A percentile compares a stretch with the other conserved stretches of the same genome.
Evolutionary conservation across 495 filamentous ascomycete genomes (phyloP).

Genomic region (Wilcoxina mikolae): DNA sequence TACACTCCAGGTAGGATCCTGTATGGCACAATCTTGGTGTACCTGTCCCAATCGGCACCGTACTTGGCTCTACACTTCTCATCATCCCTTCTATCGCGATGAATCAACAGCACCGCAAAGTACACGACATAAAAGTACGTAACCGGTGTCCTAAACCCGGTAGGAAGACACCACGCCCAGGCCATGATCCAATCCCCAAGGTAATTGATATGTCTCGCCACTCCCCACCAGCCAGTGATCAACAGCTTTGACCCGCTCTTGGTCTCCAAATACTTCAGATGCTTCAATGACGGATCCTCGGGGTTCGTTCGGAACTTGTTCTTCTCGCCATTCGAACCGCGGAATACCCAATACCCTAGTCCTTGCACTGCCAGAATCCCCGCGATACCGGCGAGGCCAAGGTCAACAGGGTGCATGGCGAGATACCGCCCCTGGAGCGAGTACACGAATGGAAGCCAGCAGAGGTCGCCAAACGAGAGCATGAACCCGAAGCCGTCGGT

Average conservation of each 20-base stretch:
- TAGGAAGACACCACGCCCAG: conserved; percentile 85
- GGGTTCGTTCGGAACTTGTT: conserved; percentile 84
- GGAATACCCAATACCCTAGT: conserved; percentile 77
- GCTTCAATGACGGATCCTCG: conserved; percentile 58
- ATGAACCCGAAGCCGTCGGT: conserved; percentile 94
- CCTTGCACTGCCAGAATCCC: conserved; percentile 50
- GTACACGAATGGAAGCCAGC: conserved; percentile 89
- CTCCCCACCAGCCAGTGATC: conserved; percentile 88
- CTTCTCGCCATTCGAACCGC: conserved; percentile 81
- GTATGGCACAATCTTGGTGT: conserved; percentile 66
- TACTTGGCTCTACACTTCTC: conserved; percentile 88
- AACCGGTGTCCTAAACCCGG: conserved; percentile 69
- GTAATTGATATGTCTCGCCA: conserved; percentile 89
- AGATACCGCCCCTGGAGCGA: conserved; percentile 78
- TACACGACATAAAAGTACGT: conserved; percentile 95
- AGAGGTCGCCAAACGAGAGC: conserved; percentile 87
- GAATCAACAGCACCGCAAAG: conserved; percentile 76
- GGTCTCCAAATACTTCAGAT: conserved; percentile 81
- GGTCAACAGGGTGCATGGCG: conserved; percentile 59
- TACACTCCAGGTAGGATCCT: conserved; percentile 88
- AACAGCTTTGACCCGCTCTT: conserved; percentile 66
- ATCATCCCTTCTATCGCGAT: conserved; percentile 84
- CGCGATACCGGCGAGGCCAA: conserved; percentile 49
- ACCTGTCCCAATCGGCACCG: conserved; percentile 83
- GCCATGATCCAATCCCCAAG: conserved; percentile 92